These are phyloP conservation scores for Knufia fluminis DNA, from an alignment of 2,329 filamentous ascomycete genomes.

Conservation along the genomic window DNA sequence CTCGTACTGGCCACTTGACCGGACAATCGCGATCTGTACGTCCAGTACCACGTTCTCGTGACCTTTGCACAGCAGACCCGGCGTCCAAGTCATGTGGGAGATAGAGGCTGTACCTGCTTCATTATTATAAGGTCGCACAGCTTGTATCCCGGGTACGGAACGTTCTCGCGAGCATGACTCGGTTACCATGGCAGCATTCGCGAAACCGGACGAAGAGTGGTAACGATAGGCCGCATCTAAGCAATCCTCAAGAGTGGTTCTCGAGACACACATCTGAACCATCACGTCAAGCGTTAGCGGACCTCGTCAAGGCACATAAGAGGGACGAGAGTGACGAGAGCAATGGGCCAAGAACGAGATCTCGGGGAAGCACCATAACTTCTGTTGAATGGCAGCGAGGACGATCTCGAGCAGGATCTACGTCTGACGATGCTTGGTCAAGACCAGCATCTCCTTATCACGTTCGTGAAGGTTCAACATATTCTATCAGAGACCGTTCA, in stretches of 20 bases:
- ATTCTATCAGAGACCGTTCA: slow-evolving; percentile 10
- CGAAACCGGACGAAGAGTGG: slow-evolving; percentile 2
- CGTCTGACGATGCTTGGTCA: not conserved
- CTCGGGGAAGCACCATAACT: slow-evolving; percentile 17
- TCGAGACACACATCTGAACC: slow-evolving; percentile 16
- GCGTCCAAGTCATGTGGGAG: not conserved
- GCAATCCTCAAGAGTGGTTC: slow-evolving; percentile 17
- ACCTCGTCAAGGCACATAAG: slow-evolving; percentile 17
- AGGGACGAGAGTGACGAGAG: slow-evolving; percentile 7
- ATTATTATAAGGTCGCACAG: no score
- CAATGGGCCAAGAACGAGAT: slow-evolving; percentile 10
- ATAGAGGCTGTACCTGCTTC: not conserved
- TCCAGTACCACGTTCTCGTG: no score
- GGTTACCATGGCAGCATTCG: slow-evolving; percentile 7
- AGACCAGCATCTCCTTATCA: not conserved
- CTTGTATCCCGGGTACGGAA: no score
- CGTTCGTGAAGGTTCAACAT: slow-evolving; percentile 3
- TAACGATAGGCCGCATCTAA: slow-evolving; percentile 15
- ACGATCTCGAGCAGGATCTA: not conserved
- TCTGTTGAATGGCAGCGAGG: slow-evolving; percentile 9
- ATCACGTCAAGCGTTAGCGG: slow-evolving; percentile 16
- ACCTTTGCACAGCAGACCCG: no score
- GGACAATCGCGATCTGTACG: no score
- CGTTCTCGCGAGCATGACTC: slow-evolving; percentile 2
- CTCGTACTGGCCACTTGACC: no score